Conservation (phyloP, 2,329 filamentous ascomycete genomes). For the Colletotrichum musicola region DNA sequence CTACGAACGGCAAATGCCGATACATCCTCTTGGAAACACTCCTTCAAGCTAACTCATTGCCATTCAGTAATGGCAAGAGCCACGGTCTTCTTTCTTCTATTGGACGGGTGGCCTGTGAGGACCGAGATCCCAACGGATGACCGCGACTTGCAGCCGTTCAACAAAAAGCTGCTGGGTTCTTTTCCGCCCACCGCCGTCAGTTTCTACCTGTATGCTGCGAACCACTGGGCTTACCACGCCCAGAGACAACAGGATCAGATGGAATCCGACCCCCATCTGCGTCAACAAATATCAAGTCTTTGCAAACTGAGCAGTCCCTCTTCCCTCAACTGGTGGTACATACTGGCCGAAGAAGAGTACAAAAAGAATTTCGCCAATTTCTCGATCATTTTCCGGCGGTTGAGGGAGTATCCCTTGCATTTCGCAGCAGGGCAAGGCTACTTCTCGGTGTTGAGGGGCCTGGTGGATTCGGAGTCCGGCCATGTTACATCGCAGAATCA, state of each 20-base stretch:
- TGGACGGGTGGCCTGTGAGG: slow-evolving; percentile 15
- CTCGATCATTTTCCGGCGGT: too few species aligned
- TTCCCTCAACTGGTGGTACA: slow-evolving; percentile 19
- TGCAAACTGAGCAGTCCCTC: background rate
- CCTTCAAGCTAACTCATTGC: background rate
- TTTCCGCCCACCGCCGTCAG: background rate
- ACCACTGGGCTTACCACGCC: slow-evolving; percentile 2
- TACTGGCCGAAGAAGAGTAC: background rate
- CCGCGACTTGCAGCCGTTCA: background rate
- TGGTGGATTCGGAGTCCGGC: background rate
- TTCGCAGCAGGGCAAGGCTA: background rate
- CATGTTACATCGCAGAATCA: background rate
- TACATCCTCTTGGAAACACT: background rate
- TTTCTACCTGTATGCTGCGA: slow-evolving; percentile 13
- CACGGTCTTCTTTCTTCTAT: slow-evolving; percentile 6
- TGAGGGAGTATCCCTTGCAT: slow-evolving; percentile 1
- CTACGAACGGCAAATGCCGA: background rate
- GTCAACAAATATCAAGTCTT: background rate
- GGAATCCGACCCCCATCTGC: background rate
- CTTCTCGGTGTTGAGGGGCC: background rate
- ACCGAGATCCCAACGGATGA: background rate
- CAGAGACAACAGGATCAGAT: background rate
- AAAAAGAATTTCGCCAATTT: too few species aligned
- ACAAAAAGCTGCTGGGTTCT: background rate
- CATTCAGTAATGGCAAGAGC: background rate